Base-by-base conservation (phyloP, 805 yeast species). In the Hanseniaspora singularis region DNA sequence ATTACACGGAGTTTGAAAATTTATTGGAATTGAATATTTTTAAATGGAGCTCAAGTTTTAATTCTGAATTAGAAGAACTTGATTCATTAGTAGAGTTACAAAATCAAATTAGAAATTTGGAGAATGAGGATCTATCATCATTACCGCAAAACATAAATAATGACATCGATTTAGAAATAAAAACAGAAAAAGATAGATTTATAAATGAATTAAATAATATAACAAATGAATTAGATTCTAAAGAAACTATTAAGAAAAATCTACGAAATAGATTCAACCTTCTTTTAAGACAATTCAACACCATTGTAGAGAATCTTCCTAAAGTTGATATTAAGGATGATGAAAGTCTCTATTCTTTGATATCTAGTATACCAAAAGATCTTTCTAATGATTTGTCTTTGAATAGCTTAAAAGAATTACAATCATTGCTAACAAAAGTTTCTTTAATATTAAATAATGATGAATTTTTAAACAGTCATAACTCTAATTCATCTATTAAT, bases 1-100 rank as follows among this genome's bases (percentile, higher is more conserved):
- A 37, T n/a, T 44, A 44, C 38, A 37, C 19, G 2, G 48, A 38
- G 27, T 44, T 37, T 37, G 41, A 44, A 34, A 44, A 44, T 22
- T 26, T 44, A 6, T 18, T 44, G 24, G 48, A 44, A 15, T 10
- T 44, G 31, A 44, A 37, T 37, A 15, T 33, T 3, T 23, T 44
- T 20, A 44, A 44, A 33, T 37, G 39, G 38, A 44, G 33, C 14
- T 37, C 48, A 2, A 30, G 48, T 12, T 24, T 44, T 19, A 39
- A 44, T 12, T n/a, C 9, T 2, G 41, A 44, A 14, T 4, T 44
- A 10, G 12, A 23, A 19, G 23, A 44, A 11, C 6, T 44, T 27
- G n/a, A 23, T 14, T 10, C 11, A 1, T 6, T 44, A 10, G 26
- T 36, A 30, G 34, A 24, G 2, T 4, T 44, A 11, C 39, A 44